These are phyloP conservation scores for Grosmannia clavigera DNA, from an alignment of 2,329 filamentous ascomycete genomes.

Conservation along the genomic window DNA sequence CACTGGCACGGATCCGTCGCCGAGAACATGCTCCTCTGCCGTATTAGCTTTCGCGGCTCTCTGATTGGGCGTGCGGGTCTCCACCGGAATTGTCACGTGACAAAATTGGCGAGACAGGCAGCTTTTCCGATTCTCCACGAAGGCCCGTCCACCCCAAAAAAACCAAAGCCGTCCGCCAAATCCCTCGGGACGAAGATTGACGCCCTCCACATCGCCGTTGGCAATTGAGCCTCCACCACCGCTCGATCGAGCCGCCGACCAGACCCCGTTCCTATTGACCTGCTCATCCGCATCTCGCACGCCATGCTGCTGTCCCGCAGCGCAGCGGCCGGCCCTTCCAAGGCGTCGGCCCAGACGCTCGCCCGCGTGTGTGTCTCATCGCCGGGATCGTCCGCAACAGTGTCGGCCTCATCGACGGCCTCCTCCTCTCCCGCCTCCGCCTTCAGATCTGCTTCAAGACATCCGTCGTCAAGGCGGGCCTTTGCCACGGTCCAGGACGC, in stretches of 20 bases:
- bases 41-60: conserved; percentile 12
- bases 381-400: conserved; percentile 16
- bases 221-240: conserved; percentile 2
- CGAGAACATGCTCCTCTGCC: neutral
- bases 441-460: neutral
- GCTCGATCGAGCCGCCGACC: conserved; percentile 5
- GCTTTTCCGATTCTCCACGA: conserved; percentile 12
- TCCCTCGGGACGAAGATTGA: neutral
- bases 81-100: conserved; percentile 8
- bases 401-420: neutral
- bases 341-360: conserved; percentile 24
- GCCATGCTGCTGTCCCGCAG: conserved; percentile 10
- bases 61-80: conserved; percentile 7
- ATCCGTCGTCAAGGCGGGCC: conserved; percentile 28
- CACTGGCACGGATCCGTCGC: neutral
- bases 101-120: conserved; percentile 1
- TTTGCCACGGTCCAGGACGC: conserved; percentile 74
- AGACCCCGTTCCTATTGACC: neutral
- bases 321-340: conserved; percentile 7
- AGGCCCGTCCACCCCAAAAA: neutral
- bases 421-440: conserved; percentile 1
- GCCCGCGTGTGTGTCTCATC: conserved; percentile 26
- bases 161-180: conserved; percentile 1
- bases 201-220: neutral
- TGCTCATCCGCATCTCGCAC: neutral